These are phyloP conservation scores for Picocystis sp. DNA, from an alignment of 163 green algal genomes.

Conservation along the genomic window DNA sequence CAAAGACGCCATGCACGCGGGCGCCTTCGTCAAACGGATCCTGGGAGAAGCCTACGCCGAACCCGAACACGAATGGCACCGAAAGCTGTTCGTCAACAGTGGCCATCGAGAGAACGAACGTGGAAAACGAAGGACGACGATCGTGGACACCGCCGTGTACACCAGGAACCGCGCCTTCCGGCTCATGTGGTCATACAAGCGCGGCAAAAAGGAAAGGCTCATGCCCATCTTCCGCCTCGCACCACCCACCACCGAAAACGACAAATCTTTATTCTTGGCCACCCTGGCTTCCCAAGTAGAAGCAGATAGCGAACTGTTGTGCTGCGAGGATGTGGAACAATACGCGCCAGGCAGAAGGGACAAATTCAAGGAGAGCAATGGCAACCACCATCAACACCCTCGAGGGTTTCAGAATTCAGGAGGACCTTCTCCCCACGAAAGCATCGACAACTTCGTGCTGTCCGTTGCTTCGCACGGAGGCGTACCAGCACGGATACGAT, in stretches of 20 bases:
- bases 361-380: constrained; percentile 1
- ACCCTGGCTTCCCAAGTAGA: constrained; percentile 43
- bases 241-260: constrained; percentile 2
- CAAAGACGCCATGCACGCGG: neutral
- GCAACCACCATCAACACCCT: constrained; percentile 1
- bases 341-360: neutral
- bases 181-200: constrained; percentile 48
- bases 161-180: constrained; percentile 60
- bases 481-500: constrained; percentile 27
- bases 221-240: constrained; percentile 30
- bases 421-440: neutral
- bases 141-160: constrained; percentile 62
- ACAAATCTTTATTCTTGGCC: constrained; percentile 27
- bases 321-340: constrained; percentile 2
- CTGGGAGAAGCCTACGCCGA: neutral
- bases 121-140: constrained; percentile 3
- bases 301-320: constrained; percentile 21
- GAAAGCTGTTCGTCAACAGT: too few relatives aligned
- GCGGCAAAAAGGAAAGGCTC: constrained; percentile 47
- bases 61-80: too few relatives aligned
- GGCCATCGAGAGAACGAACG: too few relatives aligned
- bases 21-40: neutral
- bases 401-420: constrained; percentile 7
- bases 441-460: constrained; percentile 21
- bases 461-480: constrained; percentile 14